Conservation (phyloP, 176 grass and related monocot species). For the Triticum urartu region DNA sequence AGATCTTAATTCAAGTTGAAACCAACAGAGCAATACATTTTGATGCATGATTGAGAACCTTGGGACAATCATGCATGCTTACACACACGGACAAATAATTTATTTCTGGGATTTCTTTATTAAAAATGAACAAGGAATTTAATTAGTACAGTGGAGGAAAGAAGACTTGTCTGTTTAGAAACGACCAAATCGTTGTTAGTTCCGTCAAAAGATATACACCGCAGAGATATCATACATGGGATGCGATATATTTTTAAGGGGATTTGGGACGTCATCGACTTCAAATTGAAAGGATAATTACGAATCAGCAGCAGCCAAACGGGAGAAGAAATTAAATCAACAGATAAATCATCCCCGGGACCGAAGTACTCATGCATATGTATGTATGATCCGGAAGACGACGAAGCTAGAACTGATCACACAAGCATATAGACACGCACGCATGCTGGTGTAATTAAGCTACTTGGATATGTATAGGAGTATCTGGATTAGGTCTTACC, state of each 20-base stretch:
- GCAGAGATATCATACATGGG: not conserved
- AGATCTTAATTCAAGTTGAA: constrained; percentile 28
- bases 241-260: constrained; percentile 8
- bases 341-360: not conserved
- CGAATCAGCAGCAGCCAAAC: not conserved
- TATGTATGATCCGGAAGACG: not conserved
- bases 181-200: not conserved
- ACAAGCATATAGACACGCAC: no score
- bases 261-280: not conserved
- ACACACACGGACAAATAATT: not conserved
- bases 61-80: not conserved
- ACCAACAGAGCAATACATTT: constrained; percentile 19
- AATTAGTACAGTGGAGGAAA: constrained; percentile 2
- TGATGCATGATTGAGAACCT: constrained; percentile 27
- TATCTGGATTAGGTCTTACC: constrained; percentile 47
- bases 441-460: not conserved
- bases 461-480: not conserved
- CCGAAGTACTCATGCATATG: not conserved
- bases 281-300: not conserved
- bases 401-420: not conserved
- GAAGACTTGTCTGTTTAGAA: constrained; percentile 13
- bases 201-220: not conserved
- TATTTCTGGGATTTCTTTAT: not conserved
- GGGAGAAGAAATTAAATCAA: not conserved
- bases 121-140: not conserved